Evolutionary conservation across 2,329 filamentous ascomycete genomes (phyloP).

Genomic region (Trichoderma koningii): DNA sequence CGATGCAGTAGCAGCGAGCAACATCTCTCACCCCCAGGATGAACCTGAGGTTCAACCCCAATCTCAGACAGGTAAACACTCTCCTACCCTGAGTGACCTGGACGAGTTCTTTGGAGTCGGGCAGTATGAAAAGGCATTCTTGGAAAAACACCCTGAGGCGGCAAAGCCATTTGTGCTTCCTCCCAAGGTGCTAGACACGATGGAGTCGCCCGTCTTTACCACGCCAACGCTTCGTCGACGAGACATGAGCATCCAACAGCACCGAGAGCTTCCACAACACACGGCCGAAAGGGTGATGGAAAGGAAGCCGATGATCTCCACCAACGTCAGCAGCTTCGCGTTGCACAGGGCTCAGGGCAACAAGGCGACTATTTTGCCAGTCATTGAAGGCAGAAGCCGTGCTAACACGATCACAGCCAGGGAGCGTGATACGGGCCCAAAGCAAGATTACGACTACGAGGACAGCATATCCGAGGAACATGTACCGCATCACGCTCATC

Average conservation of each 20-base stretch:
- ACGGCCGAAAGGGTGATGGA: neutral
- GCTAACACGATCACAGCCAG: neutral
- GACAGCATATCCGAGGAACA: constrained; percentile 18
- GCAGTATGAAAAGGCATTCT: constrained; percentile 13
- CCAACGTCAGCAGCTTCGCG: constrained; percentile 31
- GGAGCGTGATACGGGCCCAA: neutral
- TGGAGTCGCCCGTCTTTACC: constrained; percentile 15
- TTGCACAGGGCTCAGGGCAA: constrained; percentile 32
- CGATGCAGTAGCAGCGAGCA: neutral
- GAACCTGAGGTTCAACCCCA: too few species aligned
- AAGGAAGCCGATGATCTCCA: neutral
- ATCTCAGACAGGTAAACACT: neutral
- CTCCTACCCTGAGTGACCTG: constrained; percentile 15
- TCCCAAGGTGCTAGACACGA: neutral
- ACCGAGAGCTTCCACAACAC: neutral
- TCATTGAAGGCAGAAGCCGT: constrained; percentile 6
- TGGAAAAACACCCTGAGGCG: constrained; percentile 20
- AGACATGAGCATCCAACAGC: neutral
- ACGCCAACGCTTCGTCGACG: constrained; percentile 11
- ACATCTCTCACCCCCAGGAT: neutral
- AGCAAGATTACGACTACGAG: constrained; percentile 12
- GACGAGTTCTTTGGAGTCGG: constrained; percentile 23
- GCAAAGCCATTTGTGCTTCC: constrained; percentile 11
- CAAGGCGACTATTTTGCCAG: constrained; percentile 33
- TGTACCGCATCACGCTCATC: neutral